A percentile compares a stretch with the other conserved stretches of the same genome.
These are phyloP conservation scores for Tetracentron sinense DNA, from an alignment of 164 flowering plant genomes.

Conservation along the genomic window DNA sequence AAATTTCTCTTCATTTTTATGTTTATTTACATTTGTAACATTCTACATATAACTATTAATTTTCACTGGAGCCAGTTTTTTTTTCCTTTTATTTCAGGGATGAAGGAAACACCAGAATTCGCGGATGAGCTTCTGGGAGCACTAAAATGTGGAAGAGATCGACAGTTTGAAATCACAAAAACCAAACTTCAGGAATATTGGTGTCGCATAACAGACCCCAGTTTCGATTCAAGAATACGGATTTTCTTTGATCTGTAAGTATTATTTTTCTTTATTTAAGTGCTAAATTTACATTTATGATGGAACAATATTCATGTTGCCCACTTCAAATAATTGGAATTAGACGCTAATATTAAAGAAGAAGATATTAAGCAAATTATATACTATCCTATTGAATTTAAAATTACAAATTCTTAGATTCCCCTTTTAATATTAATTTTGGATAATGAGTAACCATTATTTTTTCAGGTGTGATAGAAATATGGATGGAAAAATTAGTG, in stretches of 20 bases:
- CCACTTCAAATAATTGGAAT: too few species aligned
- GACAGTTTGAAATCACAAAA: slow-evolving; percentile 25
- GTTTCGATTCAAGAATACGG: slow-evolving; percentile 21
- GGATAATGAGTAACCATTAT: background rate
- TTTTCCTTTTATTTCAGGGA: slow-evolving; percentile 23
- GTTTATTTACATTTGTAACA: too few species aligned
- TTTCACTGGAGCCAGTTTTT: background rate
- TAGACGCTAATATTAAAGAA: too few species aligned
- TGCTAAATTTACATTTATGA: too few species aligned
- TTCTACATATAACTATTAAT: background rate
- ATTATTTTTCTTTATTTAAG: background rate
- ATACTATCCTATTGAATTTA: too few species aligned
- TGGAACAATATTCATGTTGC: too few species aligned
- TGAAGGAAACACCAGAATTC: slow-evolving; percentile 33
- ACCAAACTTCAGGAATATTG: slow-evolving; percentile 25
- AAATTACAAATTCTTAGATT: too few species aligned
- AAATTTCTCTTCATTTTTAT: too few species aligned
- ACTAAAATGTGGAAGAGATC: slow-evolving; percentile 25
- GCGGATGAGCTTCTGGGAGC: slow-evolving; percentile 35
- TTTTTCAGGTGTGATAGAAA: slow-evolving; percentile 34
- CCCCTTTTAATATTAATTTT: too few species aligned
- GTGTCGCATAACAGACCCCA: slow-evolving; percentile 26
- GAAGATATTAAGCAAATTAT: too few species aligned
- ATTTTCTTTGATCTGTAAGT: slow-evolving; percentile 42
- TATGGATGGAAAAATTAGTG: slow-evolving; percentile 36